phyloP scores from a whole-genome alignment of 805 yeast genomes.

The Spathaspora sp. region DNA sequence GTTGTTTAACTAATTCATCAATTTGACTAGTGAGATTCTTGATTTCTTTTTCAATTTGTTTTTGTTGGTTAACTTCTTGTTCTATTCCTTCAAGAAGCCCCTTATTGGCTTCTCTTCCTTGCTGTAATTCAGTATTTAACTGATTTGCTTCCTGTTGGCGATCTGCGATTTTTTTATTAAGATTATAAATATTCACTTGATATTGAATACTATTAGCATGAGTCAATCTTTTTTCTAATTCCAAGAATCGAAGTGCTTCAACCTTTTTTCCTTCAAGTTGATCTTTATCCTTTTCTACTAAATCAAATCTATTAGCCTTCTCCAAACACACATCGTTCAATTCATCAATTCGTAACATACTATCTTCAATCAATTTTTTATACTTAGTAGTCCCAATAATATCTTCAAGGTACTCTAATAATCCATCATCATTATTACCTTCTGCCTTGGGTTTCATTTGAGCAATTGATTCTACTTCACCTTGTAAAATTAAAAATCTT shows the following conservation, averaged over 20 bases:
- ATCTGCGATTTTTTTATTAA: slow-evolving; percentile 35
- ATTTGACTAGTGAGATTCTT: slow-evolving; percentile 15
- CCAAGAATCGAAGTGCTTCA: slow-evolving; percentile 64
- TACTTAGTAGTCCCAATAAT: slow-evolving; percentile 92
- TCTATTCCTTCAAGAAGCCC: slow-evolving; percentile 21
- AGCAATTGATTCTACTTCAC: slow-evolving; percentile 97
- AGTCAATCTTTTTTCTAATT: slow-evolving; percentile 58
- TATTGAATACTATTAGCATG: slow-evolving; percentile 50
- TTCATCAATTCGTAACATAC: slow-evolving; percentile 58
- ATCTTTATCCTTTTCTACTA: slow-evolving; percentile 74
- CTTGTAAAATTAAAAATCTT: slow-evolving; percentile 90
- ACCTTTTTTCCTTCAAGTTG: slow-evolving; percentile 63
- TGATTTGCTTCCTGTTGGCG: slow-evolving; percentile 37
- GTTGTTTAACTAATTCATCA: slow-evolving; percentile 19
- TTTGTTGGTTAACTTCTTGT: slow-evolving; percentile 29
- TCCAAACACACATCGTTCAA: slow-evolving; percentile 77
- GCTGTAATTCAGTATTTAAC: slow-evolving; percentile 33
- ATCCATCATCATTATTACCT: slow-evolving; percentile 85
- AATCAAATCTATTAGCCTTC: slow-evolving; percentile 72
- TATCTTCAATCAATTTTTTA: slow-evolving; percentile 69
- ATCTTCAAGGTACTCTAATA: slow-evolving; percentile 91
- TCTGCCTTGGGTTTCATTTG: slow-evolving; percentile 99
- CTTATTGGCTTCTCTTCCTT: slow-evolving; percentile 22
- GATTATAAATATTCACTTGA: slow-evolving; percentile 48
- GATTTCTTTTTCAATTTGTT: slow-evolving; percentile 10